Percentiles rank a stretch among this genome's conserved stretches.
phyloP scores from a whole-genome alignment of 2,329 filamentous ascomycete species.

The Alternaria infectoria region DNA sequence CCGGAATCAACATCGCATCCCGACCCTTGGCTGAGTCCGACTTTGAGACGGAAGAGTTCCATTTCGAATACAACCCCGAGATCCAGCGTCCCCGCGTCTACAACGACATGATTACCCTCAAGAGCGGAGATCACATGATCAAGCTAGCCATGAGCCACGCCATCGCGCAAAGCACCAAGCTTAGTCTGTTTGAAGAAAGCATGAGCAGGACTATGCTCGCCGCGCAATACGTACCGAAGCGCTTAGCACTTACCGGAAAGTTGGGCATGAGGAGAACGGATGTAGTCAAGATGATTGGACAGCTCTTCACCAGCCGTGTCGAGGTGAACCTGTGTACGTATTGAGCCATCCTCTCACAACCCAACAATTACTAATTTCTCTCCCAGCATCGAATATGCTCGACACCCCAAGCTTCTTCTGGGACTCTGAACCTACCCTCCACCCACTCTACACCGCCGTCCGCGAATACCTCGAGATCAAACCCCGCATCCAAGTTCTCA shows the following conservation, averaged over 20 bases:
- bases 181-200: constrained; percentile 93
- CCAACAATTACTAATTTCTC: constrained; percentile 3
- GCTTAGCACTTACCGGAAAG: constrained; percentile 85
- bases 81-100: constrained; percentile 90
- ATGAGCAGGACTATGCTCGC: constrained; percentile 95
- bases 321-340: constrained; percentile 94
- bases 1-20: constrained; percentile 71
- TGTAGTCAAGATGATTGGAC: constrained; percentile 88
- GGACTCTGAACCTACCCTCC: constrained; percentile 93
- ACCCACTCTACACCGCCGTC: constrained; percentile 91
- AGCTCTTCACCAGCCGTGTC: constrained; percentile 90
- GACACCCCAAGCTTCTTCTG: constrained; percentile 98
- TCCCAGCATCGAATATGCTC: constrained; percentile 85
- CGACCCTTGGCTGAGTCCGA: constrained; percentile 85
- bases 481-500: constrained; percentile 92
- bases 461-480: constrained; percentile 98
- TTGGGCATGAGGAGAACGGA: constrained; percentile 90
- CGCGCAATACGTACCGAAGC: constrained; percentile 89
- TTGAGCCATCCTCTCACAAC: constrained; percentile 18
- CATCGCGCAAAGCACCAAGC: constrained; percentile 94
- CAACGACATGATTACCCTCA: constrained; percentile 98
- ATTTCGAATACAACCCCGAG: constrained; percentile 92
- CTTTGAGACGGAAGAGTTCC: constrained; percentile 97
- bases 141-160: constrained; percentile 97
- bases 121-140: constrained; percentile 97